Conservation (phyloP, 2,329 filamentous ascomycete species). For the Chaetothyriales sp. region DNA sequence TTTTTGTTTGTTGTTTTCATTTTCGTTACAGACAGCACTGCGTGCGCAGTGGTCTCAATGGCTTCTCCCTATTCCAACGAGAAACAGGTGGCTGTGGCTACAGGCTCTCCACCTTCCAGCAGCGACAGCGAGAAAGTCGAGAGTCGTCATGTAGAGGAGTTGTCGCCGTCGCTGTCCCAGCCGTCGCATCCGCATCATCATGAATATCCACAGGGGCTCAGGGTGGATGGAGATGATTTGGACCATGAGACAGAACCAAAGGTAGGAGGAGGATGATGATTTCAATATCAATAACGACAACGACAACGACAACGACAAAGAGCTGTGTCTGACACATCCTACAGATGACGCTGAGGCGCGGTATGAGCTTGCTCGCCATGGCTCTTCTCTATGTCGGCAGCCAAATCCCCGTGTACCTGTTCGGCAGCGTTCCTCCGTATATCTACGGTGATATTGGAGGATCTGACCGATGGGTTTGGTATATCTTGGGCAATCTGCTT, state of each 20-base stretch:
- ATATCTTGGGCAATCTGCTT: conserved; percentile 37
- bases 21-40: too few species aligned
- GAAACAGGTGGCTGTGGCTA: too few species aligned
- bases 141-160: not conserved
- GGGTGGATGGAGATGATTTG: conserved; percentile 8
- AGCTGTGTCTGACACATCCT: not conserved
- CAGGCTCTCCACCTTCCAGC: too few species aligned
- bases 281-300: too few species aligned
- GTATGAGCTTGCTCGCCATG: conserved; percentile 42
- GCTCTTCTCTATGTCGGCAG: conserved; percentile 47
- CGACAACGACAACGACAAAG: too few species aligned
- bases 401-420: conserved; percentile 43
- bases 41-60: too few species aligned
- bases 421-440: conserved; percentile 36
- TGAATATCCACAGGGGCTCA: not conserved
- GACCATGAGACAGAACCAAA: conserved; percentile 10
- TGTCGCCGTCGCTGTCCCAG: too few species aligned
- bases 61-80: too few species aligned
- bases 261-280: not conserved
- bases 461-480: conserved; percentile 33
- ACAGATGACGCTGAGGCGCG: conserved; percentile 14
- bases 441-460: conserved; percentile 49
- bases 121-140: not conserved
- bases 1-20: too few species aligned
- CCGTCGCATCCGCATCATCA: too few species aligned